Evolutionary conservation across 495 filamentous ascomycete species (phyloP).

Genomic region (Aspergillus funiculosus): DNA sequence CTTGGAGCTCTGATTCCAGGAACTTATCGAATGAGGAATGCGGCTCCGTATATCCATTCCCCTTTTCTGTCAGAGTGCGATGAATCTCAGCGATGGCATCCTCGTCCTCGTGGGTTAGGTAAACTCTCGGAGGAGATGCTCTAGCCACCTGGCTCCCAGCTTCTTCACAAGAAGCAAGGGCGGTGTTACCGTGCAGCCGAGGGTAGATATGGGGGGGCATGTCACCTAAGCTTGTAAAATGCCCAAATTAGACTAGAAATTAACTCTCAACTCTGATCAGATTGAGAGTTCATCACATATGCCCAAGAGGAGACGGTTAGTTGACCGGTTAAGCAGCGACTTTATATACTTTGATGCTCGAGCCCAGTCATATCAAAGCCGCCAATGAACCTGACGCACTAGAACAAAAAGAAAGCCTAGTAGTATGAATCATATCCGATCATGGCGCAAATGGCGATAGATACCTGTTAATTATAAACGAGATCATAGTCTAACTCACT

Average conservation of each 20-base stretch:
- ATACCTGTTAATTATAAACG: slow-evolving; percentile 4
- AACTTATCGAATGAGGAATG: slow-evolving; percentile 38
- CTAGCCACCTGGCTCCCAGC: slow-evolving; percentile 11
- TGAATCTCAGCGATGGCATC: slow-evolving; percentile 35
- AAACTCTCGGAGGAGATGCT: slow-evolving; percentile 25
- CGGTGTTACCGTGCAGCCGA: slow-evolving; percentile 21
- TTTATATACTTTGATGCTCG: slow-evolving; percentile 13
- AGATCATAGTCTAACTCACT: not conserved
- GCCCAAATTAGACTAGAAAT: not conserved
- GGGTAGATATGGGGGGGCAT: slow-evolving; percentile 33
- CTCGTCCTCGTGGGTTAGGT: slow-evolving; percentile 30
- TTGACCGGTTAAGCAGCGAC: not conserved
- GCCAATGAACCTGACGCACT: slow-evolving; percentile 9
- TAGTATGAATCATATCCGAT: slow-evolving; percentile 11
- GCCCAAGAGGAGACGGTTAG: not conserved
- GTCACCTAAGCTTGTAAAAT: slow-evolving; percentile 5
- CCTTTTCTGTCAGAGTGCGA: slow-evolving; percentile 28
- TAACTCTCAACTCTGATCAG: not conserved
- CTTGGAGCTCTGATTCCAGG: slow-evolving; percentile 30
- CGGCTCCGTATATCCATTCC: slow-evolving; percentile 28
- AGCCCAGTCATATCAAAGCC: not conserved
- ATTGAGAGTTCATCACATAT: not conserved
- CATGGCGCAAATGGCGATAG: not conserved
- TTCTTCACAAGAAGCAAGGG: slow-evolving; percentile 22
- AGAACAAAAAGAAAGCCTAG: slow-evolving; percentile 30